phyloP scores from a whole-genome alignment of 2,329 filamentous ascomycete genomes.

The Trichoderma sp. region DNA sequence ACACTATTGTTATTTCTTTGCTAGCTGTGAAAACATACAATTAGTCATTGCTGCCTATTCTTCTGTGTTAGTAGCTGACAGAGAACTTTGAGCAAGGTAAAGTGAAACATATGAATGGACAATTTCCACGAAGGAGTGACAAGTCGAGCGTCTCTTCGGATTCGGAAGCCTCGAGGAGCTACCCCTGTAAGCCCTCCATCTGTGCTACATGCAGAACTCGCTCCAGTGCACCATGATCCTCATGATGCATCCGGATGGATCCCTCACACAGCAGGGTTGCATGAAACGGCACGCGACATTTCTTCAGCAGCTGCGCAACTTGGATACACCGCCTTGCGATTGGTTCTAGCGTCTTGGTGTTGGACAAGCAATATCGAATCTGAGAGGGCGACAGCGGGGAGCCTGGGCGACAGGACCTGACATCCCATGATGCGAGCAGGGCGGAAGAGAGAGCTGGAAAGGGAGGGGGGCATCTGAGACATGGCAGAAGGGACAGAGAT shows the following conservation, averaged over 20 bases:
- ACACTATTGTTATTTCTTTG: not conserved
- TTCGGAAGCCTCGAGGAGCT: not conserved
- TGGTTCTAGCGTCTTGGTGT: not conserved
- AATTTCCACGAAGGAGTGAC: no score
- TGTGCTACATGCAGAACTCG: no score
- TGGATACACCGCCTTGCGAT: constrained; percentile 1
- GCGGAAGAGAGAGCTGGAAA: not conserved
- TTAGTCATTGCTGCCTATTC: not conserved
- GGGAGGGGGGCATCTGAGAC: not conserved
- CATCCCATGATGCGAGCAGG: constrained; percentile 24
- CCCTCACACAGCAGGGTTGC: constrained; percentile 6
- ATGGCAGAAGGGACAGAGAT: not conserved
- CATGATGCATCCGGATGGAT: not conserved
- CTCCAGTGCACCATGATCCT: not conserved
- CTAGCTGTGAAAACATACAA: not conserved
- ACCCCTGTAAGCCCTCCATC: no score
- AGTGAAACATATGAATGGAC: not conserved
- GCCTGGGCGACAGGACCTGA: constrained; percentile 9
- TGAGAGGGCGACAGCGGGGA: constrained; percentile 12
- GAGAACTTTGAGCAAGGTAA: not conserved
- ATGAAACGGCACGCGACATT: constrained; percentile 22
- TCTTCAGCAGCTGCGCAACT: not conserved
- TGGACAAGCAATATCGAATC: not conserved
- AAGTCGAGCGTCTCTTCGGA: not conserved
- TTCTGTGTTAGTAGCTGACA: not conserved